Percentiles rank a stretch among this genome's conserved stretches.
Evolutionary conservation across 2,329 filamentous ascomycete species (phyloP).

Genomic region (Neophaeococcomyces aloes): DNA sequence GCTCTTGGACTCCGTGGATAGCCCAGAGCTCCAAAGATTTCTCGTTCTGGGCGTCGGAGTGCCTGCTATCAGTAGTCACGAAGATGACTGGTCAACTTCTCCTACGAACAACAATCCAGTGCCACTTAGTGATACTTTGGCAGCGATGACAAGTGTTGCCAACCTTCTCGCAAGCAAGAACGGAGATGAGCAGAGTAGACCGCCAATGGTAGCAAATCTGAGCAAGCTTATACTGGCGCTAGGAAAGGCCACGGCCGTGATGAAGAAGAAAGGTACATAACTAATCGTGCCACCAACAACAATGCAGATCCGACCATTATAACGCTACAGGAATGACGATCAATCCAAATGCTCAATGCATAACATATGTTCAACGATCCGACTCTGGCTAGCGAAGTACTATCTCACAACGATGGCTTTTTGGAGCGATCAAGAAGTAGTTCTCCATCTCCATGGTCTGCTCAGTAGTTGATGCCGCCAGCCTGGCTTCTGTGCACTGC

Average conservation of each 20-base stretch:
- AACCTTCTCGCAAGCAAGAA: slow-evolving; percentile 32
- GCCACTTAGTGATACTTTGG: slow-evolving; percentile 7
- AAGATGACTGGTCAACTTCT: not conserved
- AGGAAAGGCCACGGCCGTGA: slow-evolving; percentile 13
- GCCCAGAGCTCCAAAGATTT: slow-evolving; percentile 9
- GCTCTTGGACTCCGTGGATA: slow-evolving; percentile 26
- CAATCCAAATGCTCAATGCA: not conserved
- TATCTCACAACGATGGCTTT: slow-evolving; percentile 7
- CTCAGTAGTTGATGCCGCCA: not conserved
- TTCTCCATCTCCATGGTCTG: slow-evolving; percentile 12
- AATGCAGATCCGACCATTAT: too few relatives aligned
- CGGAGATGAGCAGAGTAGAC: slow-evolving; percentile 34
- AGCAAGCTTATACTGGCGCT: slow-evolving; percentile 45
- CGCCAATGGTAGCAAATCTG: slow-evolving; percentile 58
- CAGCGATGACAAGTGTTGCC: slow-evolving; percentile 31
- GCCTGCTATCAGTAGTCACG: slow-evolving; percentile 8
- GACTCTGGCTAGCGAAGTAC: too few relatives aligned
- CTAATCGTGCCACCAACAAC: too few relatives aligned
- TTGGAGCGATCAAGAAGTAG: slow-evolving; percentile 12
- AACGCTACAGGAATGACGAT: too few relatives aligned
- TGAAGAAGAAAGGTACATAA: not conserved
- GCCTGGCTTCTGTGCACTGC: slow-evolving; percentile 18
- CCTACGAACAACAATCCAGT: not conserved
- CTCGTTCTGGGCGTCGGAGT: slow-evolving; percentile 9
- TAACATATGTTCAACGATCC: too few relatives aligned